Base-by-base conservation (phyloP, 768 basidiomycete species). In the Macrolepiota albuminosa region DNA sequence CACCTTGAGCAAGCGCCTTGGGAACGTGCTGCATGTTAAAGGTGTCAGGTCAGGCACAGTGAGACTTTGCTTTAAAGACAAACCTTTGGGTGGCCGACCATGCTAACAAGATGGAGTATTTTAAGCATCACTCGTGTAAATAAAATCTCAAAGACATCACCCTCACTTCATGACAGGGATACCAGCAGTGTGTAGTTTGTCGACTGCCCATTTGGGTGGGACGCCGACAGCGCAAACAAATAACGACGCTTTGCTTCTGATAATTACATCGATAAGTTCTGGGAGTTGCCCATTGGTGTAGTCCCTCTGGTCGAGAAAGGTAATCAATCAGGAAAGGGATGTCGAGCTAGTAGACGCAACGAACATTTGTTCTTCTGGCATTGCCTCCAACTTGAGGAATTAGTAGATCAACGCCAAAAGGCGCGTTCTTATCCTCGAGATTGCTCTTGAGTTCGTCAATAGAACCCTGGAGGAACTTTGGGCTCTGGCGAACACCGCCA, bases 201-300 rank as follows among this genome's bases (percentile, higher is more conserved):
- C 89, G 24, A 95, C 89, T 34, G 81, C 87, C 70, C 87, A 84
- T 68, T 85, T 91, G 0, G 93, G 89, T 14, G 93, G 93, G 2
- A 95, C 91, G 52, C 91, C 91, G 13, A 91, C 81, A 6, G 90
- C 91, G 64, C 87, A 91, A 18, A 95, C 91, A 63, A 94, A 95
- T 54, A 95, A 76, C 34, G 87, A 78, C 0, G 86, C 87, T 60
- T 84, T 85, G 68, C 82, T 82, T 63, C 81, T 77, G 65, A 93
- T 89, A 62, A 94, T 87, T 39, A 93, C 83, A 61, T 92, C 87
- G 50, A 89, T 84, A 29, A 95, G 81, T 61, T 88, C 86, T 34
- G 85, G 78, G 2, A 95, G 81, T 63, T 91, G 85, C 3, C 91
- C 91, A 18, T 82, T 79, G 24, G 91, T 90, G 69, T 94, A 93